Evolutionary conservation across 495 filamentous ascomycete species (phyloP).

Genomic region (Hypoxylon cercidicola): DNA sequence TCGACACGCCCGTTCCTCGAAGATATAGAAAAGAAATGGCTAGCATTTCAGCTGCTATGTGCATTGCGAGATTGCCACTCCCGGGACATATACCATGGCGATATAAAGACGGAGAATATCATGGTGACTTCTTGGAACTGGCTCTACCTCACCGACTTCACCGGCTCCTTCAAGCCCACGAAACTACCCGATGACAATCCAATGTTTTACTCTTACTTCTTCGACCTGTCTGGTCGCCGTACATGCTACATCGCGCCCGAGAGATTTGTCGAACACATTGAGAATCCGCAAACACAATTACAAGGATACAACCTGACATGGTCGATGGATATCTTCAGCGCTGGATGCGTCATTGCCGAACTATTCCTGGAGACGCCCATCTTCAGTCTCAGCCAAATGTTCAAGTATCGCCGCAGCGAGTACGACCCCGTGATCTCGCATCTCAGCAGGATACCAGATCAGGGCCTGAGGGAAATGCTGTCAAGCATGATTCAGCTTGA

Average conservation of each 20-base stretch:
- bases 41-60: conserved; percentile 95
- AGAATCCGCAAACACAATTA: conserved; percentile 64
- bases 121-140: conserved; percentile 99
- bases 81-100: conserved; percentile 92
- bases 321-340: conserved; percentile 99
- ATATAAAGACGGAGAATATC: conserved; percentile 98
- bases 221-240: conserved; percentile 88
- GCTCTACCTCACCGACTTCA: conserved; percentile 97
- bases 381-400: conserved; percentile 91
- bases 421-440: conserved; percentile 87
- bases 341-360: conserved; percentile 96
- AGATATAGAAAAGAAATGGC: conserved; percentile 98
- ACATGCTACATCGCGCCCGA: conserved; percentile 99
- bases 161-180: conserved; percentile 92
- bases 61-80: conserved; percentile 92
- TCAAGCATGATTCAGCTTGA: conserved; percentile 95
- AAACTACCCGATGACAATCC: conserved; percentile 97
- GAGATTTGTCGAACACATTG: conserved; percentile 76
- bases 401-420: conserved; percentile 90
- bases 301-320: conserved; percentile 62
- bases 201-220: conserved; percentile 96
- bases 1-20: conserved; percentile 97
- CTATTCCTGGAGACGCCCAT: conserved; percentile 95
- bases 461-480: conserved; percentile 85
- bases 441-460: conserved; percentile 86